Evolutionary conservation across 805 yeast species (phyloP), one percentile per base, ranked within the genome.

Genomic region (Wickerhamiella shivajii): DNA sequence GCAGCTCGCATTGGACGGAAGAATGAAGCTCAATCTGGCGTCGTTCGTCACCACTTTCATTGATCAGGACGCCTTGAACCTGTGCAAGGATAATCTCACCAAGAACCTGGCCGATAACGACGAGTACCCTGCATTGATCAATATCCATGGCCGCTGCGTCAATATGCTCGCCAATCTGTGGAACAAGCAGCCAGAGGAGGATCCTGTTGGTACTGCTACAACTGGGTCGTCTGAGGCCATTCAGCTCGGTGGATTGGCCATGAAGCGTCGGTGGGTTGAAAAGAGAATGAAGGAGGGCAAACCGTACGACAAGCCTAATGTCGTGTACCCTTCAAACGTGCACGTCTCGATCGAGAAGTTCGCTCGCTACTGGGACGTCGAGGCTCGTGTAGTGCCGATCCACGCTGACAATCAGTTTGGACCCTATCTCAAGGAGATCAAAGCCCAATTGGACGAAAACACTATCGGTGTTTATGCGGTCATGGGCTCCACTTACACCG

Each of bases 221-320:
- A 84, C 94, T 2, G 96, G 96, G 4, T 83, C 94, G 1, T 74
- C 87, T 1, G 96, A 84, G 54, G 96, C 95, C 6, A 74, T 85
- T 45, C 81, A 83, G 79, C 68, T 84, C 33, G 96, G 92, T 27
- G 96, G 95, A 3, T 63, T 84, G 36, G 93, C 95, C 10, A 65
- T 85, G 79, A 85, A 85, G 65, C 79, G 81, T 47, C 65, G 67
- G 38, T 84, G 96, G 96, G 90, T 79, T 56, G 71, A 63, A 18
- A 65, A 59, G 44, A 69, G 77, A 47, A 62, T 56, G 48, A 71
- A 60, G 1, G 63, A 61, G 19, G 85, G 85, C 4, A 69, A 71
- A 42, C 66, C 74, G 31, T 57, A 53, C 31, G 66, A 57, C 17
- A 68, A 68, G 36, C 96, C 95, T 37, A 84, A 84, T 55, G 80